These are phyloP conservation scores for Boletus sensibilis DNA, from an alignment of 768 basidiomycete species.

Conservation along the genomic window DNA sequence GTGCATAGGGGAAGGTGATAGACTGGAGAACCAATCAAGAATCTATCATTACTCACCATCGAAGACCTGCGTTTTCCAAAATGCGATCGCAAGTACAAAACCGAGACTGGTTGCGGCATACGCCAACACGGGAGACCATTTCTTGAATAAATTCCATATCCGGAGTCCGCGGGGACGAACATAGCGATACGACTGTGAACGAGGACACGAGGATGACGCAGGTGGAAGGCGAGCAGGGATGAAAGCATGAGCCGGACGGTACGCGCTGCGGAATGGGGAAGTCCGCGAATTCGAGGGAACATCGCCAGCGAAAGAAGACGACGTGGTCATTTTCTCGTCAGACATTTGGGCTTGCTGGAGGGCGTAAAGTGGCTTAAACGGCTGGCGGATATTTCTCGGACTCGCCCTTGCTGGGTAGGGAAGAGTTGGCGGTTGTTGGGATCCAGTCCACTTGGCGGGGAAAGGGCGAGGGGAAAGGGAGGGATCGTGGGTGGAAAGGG, in stretches of 20 bases:
- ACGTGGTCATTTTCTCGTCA: conserved; percentile 22
- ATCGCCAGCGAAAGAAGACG: conserved; percentile 14
- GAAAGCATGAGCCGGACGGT: conserved; percentile 20
- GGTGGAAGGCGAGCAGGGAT: conserved; percentile 20
- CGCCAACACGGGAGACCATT: conserved; percentile 75
- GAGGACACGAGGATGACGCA: conserved; percentile 13
- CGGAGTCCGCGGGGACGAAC: conserved; percentile 49
- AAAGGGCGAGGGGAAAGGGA: background rate
- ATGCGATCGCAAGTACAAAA: conserved; percentile 77
- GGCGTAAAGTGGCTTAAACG: background rate
- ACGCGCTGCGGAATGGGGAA: conserved; percentile 15
- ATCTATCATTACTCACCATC: conserved; percentile 50
- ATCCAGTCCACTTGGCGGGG: conserved; percentile 11
- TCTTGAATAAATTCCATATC: conserved; percentile 58
- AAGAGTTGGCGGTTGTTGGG: conserved; percentile 1
- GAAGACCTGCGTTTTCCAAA: conserved; percentile 83
- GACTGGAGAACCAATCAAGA: conserved; percentile 1
- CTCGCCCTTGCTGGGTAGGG: background rate
- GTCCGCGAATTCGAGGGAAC: conserved; percentile 18
- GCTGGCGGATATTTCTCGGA: background rate
- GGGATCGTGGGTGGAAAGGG: background rate
- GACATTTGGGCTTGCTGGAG: conserved; percentile 14
- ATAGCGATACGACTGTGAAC: conserved; percentile 31
- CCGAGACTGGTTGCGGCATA: conserved; percentile 77
- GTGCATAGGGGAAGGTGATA: background rate